These are phyloP conservation scores for Phialocephala subalpina DNA, from an alignment of 2,329 filamentous ascomycete species.

Conservation along the genomic window DNA sequence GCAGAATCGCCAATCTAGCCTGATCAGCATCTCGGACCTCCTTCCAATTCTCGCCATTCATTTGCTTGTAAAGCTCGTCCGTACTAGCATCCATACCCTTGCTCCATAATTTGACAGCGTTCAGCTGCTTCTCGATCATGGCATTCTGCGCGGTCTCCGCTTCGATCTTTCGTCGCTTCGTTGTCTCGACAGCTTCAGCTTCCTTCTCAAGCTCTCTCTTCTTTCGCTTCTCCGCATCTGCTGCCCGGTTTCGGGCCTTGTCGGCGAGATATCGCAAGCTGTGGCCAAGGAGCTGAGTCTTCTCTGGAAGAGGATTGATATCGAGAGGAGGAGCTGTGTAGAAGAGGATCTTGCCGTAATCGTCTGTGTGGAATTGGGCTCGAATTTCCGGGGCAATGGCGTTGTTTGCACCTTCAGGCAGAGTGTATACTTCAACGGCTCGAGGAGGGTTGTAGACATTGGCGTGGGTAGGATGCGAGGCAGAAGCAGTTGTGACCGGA, in stretches of 20 bases:
- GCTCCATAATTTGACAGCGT: conserved; percentile 33
- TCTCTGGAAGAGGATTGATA: conserved; percentile 37
- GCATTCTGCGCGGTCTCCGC: conserved; percentile 23
- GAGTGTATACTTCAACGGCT: conserved; percentile 68
- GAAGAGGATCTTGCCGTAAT: conserved; percentile 70
- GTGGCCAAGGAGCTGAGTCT: conserved; percentile 50
- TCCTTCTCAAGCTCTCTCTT: conserved; percentile 38
- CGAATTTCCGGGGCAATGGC: conserved; percentile 71
- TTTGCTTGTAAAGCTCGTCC: conserved; percentile 38
- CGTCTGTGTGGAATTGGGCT: conserved; percentile 71
- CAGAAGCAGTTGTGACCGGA: conserved; percentile 24
- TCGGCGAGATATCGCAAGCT: conserved; percentile 58
- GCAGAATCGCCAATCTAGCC: conserved; percentile 21
- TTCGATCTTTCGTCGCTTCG: conserved; percentile 36
- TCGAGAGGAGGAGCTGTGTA: conserved; percentile 72
- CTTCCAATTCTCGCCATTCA: conserved; percentile 41
- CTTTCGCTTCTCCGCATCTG: conserved; percentile 42
- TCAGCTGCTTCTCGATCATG: conserved; percentile 33
- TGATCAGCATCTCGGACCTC: conserved; percentile 31
- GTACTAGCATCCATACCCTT: conserved; percentile 38
- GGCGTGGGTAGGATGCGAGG: conserved; percentile 30
- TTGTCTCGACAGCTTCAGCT: conserved; percentile 38
- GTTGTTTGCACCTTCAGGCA: conserved; percentile 69
- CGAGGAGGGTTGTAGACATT: conserved; percentile 65
- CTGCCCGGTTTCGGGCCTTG: conserved; percentile 49